phyloP scores from a whole-genome alignment of 306 rosid genomes.

The Gillenia trifoliata region DNA sequence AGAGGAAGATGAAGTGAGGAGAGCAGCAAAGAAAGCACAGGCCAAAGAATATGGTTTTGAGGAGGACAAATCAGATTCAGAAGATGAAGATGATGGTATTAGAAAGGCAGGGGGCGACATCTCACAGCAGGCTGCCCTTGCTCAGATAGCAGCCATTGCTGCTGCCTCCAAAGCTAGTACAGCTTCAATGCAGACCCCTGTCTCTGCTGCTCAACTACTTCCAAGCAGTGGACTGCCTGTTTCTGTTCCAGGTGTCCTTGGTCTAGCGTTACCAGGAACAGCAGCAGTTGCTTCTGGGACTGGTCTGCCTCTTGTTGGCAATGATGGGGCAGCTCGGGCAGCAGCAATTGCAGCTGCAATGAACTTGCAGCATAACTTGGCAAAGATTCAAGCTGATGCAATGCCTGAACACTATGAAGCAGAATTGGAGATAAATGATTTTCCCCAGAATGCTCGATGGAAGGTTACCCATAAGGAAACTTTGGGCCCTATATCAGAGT shows the following conservation, averaged over 20 bases:
- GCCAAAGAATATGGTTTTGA: slow-evolving; percentile 95
- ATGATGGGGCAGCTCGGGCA: slow-evolving; percentile 78
- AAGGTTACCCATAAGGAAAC: slow-evolving; percentile 98
- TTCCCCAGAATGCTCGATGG: slow-evolving; percentile 98
- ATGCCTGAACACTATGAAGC: slow-evolving; percentile 94
- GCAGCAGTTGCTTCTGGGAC: slow-evolving; percentile 47
- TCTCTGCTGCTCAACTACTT: slow-evolving; percentile 50
- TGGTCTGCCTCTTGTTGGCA: slow-evolving; percentile 45
- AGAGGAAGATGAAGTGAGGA: slow-evolving; percentile 95
- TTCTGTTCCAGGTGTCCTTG: slow-evolving; percentile 59
- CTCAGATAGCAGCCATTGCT: slow-evolving; percentile 62
- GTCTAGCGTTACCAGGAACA: slow-evolving; percentile 42
- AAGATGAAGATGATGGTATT: slow-evolving; percentile 86
- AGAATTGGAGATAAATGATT: slow-evolving; percentile 90
- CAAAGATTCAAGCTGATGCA: slow-evolving; percentile 77
- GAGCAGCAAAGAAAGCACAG: slow-evolving; percentile 96
- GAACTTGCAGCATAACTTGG: slow-evolving; percentile 84
- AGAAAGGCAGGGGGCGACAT: slow-evolving; percentile 83
- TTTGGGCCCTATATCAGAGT: slow-evolving; percentile 80
- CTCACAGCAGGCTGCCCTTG: slow-evolving; percentile 79
- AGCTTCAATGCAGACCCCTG: slow-evolving; percentile 46
- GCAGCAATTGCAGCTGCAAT: slow-evolving; percentile 78
- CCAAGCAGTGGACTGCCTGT: slow-evolving; percentile 60
- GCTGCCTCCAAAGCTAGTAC: slow-evolving; percentile 64
- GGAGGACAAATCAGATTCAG: slow-evolving; percentile 95